Conservation (phyloP, 176 grass and related monocot species). For the Carex littledalei region DNA sequence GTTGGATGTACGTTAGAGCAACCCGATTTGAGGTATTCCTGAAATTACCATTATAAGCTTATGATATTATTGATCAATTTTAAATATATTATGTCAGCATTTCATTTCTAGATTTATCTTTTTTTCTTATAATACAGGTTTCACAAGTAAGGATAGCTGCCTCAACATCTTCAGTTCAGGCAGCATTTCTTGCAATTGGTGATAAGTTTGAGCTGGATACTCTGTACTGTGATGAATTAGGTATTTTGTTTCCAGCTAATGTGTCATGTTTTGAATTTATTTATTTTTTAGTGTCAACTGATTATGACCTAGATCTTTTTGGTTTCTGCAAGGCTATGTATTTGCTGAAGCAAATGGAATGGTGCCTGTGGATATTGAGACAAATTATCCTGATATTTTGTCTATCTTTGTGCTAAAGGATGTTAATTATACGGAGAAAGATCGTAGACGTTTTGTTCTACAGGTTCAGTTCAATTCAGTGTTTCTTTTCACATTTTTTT, state of each 20-base stretch:
- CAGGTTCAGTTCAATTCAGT: slow-evolving; percentile 36
- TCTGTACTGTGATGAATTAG: slow-evolving; percentile 87
- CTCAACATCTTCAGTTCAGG: slow-evolving; percentile 62
- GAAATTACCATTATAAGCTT: neutral
- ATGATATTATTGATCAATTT: slow-evolving; percentile 9
- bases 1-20: neutral
- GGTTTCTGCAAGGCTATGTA: slow-evolving; percentile 55
- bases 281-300: neutral
- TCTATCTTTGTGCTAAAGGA: slow-evolving; percentile 59
- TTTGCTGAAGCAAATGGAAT: slow-evolving; percentile 82
- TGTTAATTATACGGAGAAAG: slow-evolving; percentile 44
- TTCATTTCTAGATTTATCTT: neutral
- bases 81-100: neutral
- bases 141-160: slow-evolving; percentile 69
- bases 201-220: slow-evolving; percentile 68
- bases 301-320: slow-evolving; percentile 14
- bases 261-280: neutral
- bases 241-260: slow-evolving; percentile 29
- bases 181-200: slow-evolving; percentile 45
- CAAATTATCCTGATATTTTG: slow-evolving; percentile 86
- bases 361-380: slow-evolving; percentile 76
- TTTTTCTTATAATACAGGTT: slow-evolving; percentile 55
- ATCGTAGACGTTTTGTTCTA: slow-evolving; percentile 43
- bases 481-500: slow-evolving; percentile 5
- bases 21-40: neutral